phyloP scores from a whole-genome alignment of 768 basidiomycete genomes.

The Lyophyllum semitale region DNA sequence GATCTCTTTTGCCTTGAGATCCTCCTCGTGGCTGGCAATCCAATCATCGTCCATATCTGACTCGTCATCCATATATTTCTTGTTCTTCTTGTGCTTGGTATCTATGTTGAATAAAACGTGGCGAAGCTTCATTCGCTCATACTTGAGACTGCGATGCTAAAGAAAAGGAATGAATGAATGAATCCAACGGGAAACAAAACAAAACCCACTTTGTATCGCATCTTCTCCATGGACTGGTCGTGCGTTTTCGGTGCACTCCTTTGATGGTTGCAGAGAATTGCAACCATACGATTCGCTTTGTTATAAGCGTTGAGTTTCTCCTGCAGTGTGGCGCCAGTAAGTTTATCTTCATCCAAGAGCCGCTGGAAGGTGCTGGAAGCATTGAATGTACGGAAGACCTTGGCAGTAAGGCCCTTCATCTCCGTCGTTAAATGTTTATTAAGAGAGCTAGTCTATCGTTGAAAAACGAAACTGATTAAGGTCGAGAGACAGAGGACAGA shows the following conservation, averaged over 20 bases:
- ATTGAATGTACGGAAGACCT: conserved; percentile 99
- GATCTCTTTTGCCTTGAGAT: conserved; percentile 75
- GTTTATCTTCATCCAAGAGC: conserved; percentile 70
- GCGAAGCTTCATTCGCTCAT: conserved; percentile 96
- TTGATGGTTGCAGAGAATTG: conserved; percentile 99
- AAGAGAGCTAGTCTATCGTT: conserved; percentile 68
- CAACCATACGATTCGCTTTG: conserved; percentile 94
- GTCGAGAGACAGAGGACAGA: not conserved
- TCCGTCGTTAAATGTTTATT: conserved; percentile 93
- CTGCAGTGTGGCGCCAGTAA: conserved; percentile 72
- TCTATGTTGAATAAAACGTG: conserved; percentile 82
- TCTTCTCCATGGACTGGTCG: conserved; percentile 91
- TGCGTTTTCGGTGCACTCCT: conserved; percentile 91
- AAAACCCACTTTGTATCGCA: conserved; percentile 79
- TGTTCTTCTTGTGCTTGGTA: conserved; percentile 78
- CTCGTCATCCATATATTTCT: conserved; percentile 78
- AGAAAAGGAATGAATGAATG: conserved; percentile 5
- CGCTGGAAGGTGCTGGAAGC: conserved; percentile 96
- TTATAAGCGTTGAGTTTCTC: conserved; percentile 98
- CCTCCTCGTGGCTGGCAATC: conserved; percentile 78
- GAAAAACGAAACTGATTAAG: conserved; percentile 18
- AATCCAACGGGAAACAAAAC: not conserved
- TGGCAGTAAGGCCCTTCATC: conserved; percentile 98
- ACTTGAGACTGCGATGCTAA: conserved; percentile 89
- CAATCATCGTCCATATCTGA: conserved; percentile 95